These are phyloP conservation scores for Colletotrichum lentis DNA, from an alignment of 2,329 filamentous ascomycete genomes.

Conservation along the genomic window DNA sequence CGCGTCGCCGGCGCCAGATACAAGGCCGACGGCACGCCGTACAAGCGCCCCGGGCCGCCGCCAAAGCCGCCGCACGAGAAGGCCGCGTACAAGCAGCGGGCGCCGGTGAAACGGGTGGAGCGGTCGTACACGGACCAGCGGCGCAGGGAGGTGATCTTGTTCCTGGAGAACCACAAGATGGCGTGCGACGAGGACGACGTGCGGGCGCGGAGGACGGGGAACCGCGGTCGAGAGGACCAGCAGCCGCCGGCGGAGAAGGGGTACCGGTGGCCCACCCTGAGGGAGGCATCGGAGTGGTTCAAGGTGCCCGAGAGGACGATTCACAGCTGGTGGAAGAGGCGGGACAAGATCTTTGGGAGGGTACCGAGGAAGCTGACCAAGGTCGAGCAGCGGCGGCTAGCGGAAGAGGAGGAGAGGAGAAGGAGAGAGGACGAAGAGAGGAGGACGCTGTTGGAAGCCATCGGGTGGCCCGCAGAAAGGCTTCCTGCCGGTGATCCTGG, in stretches of 20 bases:
- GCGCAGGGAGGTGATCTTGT: conserved; percentile 7
- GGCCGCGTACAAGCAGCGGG: not conserved
- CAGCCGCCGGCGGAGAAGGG: conserved; percentile 6
- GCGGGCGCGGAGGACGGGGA: not conserved
- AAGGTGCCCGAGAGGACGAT: conserved; percentile 27
- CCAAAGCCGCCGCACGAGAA: conserved; percentile 11
- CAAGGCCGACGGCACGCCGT: conserved; percentile 26
- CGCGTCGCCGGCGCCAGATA: conserved; percentile 10
- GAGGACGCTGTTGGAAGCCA: conserved; percentile 9
- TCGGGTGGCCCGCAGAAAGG: conserved; percentile 15
- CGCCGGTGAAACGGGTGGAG: conserved; percentile 6
- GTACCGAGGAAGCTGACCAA: conserved; percentile 11
- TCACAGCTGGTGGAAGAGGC: conserved; percentile 17
- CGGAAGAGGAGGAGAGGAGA: conserved; percentile 14
- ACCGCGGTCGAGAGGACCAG: conserved; percentile 2
- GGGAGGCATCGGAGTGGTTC: conserved; percentile 19
- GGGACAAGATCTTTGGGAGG: conserved; percentile 9
- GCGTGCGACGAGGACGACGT: conserved; percentile 1
- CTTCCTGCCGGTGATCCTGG: not conserved
- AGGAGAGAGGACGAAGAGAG: conserved; percentile 6
- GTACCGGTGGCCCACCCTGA: conserved; percentile 15
- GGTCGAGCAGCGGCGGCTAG: conserved; percentile 4
- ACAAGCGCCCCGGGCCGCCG: conserved; percentile 17
- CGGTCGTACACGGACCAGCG: conserved; percentile 14
- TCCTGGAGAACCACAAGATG: conserved; percentile 15